These are phyloP conservation scores for Lasiodiplodia citricola DNA, from an alignment of 2,329 filamentous ascomycete species.

Conservation along the genomic window DNA sequence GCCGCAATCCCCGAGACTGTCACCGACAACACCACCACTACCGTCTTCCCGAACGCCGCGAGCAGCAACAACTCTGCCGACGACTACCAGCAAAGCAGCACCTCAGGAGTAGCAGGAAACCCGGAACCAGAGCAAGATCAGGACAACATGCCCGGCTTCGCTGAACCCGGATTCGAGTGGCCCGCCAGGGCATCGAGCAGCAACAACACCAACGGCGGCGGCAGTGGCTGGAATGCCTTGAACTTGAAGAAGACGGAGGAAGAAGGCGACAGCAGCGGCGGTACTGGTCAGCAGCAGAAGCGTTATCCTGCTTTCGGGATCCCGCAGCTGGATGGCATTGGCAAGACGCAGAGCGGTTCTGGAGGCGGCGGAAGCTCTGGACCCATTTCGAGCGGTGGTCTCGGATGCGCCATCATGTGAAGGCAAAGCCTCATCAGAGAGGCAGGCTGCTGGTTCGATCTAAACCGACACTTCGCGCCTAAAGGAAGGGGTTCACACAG, in stretches of 20 bases:
- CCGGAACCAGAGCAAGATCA: background rate
- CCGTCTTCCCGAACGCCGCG: background rate
- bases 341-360: background rate
- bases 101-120: background rate
- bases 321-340: background rate
- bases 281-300: background rate
- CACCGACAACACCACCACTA: background rate
- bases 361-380: background rate
- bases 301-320: background rate
- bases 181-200: background rate
- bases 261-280: background rate
- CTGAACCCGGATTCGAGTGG: background rate
- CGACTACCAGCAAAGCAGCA: background rate
- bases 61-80: background rate
- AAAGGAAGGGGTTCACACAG: background rate
- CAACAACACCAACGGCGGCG: background rate
- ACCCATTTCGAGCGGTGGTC: background rate
- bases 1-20: background rate
- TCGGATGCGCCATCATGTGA: background rate
- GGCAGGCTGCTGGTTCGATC: background rate
- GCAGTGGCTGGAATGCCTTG: background rate
- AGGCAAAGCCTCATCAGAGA: background rate
- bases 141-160: background rate
- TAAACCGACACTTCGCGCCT: background rate
- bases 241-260: background rate